Evolutionary conservation across 768 basidiomycete genomes (phyloP), one percentile per base, ranked within the genome.

Genomic region (Mycena galopus): DNA sequence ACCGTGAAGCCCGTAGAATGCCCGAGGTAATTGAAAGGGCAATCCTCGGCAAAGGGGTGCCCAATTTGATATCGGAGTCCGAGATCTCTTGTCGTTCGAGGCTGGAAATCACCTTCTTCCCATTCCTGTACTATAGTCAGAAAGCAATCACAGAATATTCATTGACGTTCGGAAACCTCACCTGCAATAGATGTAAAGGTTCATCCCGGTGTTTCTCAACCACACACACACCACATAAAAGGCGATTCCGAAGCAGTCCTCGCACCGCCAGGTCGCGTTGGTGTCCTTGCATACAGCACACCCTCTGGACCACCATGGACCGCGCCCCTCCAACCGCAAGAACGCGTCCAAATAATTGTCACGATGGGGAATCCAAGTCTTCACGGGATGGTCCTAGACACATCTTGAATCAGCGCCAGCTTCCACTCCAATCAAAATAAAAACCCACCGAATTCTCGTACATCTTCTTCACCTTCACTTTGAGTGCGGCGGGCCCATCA

Each of bases 121-220:
- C 78, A 79, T 37, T 65, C 60, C 77, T 79, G 25, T 3, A 29
- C 39, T 21, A 17, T 25, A 4, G 42, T 44, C 42, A 21, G n/a
- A n/a, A n/a, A n/a, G n/a, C n/a, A n/a, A n/a, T n/a, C n/a, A n/a
- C n/a, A n/a, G n/a, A n/a, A n/a, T n/a, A n/a, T n/a, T 21, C 11
- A 44, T 4, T 21, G 42, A 44, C 14, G 29, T 3, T 6, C n/a
- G 9, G 11, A 9, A 35, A n/a, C n/a, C 37, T 12, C 62, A 78
- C 77, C 77, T 78, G 57, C 23, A 77, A 32, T 12, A 67, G 25
- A 67, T 78, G 77, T 7, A 78, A 51, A 11, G 71, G 75, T 14
- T 74, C 35, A 21, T 60, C 21, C 4, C 17, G 25, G 64, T 78
- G 77, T 10, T 25, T 42, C 5, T 75, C 51, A 25, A 73, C n/a